A percentile compares a stretch with the other conserved stretches of the same genome.
These are phyloP conservation scores for Colletotrichum sp. DNA, from an alignment of 2,329 filamentous ascomycete genomes.

Conservation along the genomic window DNA sequence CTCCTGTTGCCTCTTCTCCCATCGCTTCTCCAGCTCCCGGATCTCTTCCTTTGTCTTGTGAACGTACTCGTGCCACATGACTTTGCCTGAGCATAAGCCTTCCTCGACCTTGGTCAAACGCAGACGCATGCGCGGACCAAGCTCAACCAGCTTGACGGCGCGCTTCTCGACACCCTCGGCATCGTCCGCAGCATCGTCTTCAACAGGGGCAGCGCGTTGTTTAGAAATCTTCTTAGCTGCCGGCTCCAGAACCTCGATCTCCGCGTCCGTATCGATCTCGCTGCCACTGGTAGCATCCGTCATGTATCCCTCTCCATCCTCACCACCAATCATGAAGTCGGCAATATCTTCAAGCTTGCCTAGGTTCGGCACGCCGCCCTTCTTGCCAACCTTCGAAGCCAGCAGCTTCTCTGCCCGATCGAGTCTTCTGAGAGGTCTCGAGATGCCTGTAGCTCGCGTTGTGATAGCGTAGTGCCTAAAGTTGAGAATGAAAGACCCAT, in stretches of 20 bases:
- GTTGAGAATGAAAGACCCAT: conserved; percentile 81
- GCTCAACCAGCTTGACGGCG: conserved; percentile 88
- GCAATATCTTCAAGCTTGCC: conserved; percentile 91
- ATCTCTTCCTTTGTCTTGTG: conserved; percentile 82
- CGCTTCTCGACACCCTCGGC: conserved; percentile 76
- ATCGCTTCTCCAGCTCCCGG: conserved; percentile 79
- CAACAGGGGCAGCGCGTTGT: conserved; percentile 53
- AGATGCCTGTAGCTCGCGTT: conserved; percentile 83
- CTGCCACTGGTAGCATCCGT: conserved; percentile 86
- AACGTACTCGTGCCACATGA: conserved; percentile 98
- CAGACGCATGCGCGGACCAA: conserved; percentile 88
- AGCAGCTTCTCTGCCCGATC: conserved; percentile 85
- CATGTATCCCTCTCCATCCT: conserved; percentile 80
- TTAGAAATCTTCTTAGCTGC: conserved; percentile 62
- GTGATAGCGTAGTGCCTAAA: conserved; percentile 96
- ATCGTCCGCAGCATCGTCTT: conserved; percentile 50
- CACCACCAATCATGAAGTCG: conserved; percentile 90
- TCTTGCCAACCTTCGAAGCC: conserved; percentile 63
- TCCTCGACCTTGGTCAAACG: conserved; percentile 96
- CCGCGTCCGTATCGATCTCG: conserved; percentile 91
- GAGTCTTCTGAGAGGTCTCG: conserved; percentile 81
- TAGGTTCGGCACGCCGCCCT: conserved; percentile 83
- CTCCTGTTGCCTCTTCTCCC: conserved; percentile 78
- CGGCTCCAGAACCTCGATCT: conserved; percentile 82
- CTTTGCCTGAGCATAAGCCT: conserved; percentile 84